A percentile compares a stretch with the other conserved stretches of the same genome.
phyloP scores from a whole-genome alignment of 139 green algal genomes.

The Asterochloris sp. region DNA sequence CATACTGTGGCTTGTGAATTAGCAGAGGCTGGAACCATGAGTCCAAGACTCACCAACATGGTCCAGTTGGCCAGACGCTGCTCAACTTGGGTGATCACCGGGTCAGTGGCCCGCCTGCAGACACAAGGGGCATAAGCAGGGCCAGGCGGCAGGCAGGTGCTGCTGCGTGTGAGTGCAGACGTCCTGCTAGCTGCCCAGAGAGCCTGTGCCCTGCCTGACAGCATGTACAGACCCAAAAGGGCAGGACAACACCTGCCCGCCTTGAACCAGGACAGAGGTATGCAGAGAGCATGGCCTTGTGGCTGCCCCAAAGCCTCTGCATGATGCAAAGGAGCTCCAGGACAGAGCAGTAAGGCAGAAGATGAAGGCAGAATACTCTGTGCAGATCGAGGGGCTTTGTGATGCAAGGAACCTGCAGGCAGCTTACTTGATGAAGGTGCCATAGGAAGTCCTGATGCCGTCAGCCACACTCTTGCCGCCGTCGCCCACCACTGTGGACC shows the following conservation, averaged over 20 bases:
- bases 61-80: constrained; percentile 66
- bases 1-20: too few species aligned
- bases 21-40: too few species aligned
- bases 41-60: too few species aligned
- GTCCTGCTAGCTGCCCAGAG: not conserved
- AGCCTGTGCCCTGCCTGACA: not conserved
- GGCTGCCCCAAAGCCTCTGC: not conserved
- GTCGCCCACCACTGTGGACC: constrained; percentile 72
- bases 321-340: not conserved
- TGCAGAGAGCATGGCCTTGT: not conserved
- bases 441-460: constrained; percentile 72
- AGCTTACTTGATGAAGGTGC: constrained; percentile 65
- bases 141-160: too few species aligned
- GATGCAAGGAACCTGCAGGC: not conserved
- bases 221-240: not conserved
- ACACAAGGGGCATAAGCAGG: not conserved
- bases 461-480: constrained; percentile 51
- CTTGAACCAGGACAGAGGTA: not conserved
- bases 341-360: not conserved
- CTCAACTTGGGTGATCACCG: constrained; percentile 55
- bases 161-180: not conserved
- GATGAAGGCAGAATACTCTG: not conserved
- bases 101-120: constrained; percentile 28
- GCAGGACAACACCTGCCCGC: not conserved
- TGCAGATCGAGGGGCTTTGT: not conserved